Evolutionary conservation across 106 monocot species (phyloP), one percentile per base, ranked within the genome.

Genomic region (Iris macrosiphon): DNA sequence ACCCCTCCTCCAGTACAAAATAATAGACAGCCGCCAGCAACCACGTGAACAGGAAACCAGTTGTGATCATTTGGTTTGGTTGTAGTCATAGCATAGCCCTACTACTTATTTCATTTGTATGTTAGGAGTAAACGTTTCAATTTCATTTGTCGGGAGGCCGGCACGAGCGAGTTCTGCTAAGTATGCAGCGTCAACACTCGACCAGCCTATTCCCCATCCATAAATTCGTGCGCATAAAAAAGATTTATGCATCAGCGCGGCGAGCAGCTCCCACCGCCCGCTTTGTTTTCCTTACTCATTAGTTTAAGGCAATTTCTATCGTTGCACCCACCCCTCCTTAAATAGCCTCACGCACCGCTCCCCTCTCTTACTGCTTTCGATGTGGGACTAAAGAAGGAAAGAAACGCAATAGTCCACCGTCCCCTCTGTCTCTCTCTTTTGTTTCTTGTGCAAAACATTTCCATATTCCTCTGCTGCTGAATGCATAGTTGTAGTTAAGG

Each of bases 211-310:
- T 28, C 65, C 74, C 78, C 83, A 66, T 71, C 66, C 83, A 84
- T 28, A 84, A 84, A 84, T 75, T 63, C 49, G 0, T 83, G 78
- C 74, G 74, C 74, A 60, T 24, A 28, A 25, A 22, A 16, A 15
- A 37, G 18, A n/a, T n/a, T n/a, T n/a, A n/a, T n/a, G 18, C 1
- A 24, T 30, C 10, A 61, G 83, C 75, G 73, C 79, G 65, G 79
- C 83, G 74, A 62, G 70, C 70, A 60, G 83, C 78, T 84, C 74
- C 39, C 83, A 55, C 83, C 83, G 30, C 74, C 70, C 74, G 78
- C 83, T 70, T 83, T 83, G 83, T 83, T 83, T 83, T 83, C 78
- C 78, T 83, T 78, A 83, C 82, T 83, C 82, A 77, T 83, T 83
- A 83, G 83, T 83, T 83, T 78, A 83, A 83, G 83, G 83, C 83